Conservation (phyloP, 805 yeast species). For the Pichia kluyveri region DNA sequence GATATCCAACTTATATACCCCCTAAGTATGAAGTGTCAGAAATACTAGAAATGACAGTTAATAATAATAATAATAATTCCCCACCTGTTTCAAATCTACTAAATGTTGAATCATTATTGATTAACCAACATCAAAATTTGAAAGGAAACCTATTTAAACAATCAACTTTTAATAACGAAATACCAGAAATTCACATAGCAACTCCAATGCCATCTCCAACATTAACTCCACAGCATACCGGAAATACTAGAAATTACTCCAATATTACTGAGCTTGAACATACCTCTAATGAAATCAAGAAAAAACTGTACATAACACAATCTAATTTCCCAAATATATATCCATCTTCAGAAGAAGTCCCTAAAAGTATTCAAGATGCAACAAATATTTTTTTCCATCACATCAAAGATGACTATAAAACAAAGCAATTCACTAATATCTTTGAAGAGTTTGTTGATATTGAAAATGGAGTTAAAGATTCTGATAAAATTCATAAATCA, state of each 20-base stretch:
- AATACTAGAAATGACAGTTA: conserved; percentile 28
- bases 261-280: conserved; percentile 23
- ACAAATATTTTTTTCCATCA: conserved; percentile 54
- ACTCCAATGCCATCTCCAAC: conserved; percentile 89
- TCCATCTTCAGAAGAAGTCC: conserved; percentile 34
- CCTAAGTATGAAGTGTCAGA: conserved; percentile 40
- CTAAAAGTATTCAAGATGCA: conserved; percentile 75
- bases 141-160: conserved; percentile 9
- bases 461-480: conserved; percentile 41
- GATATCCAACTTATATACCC: conserved; percentile 65
- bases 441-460: conserved; percentile 61
- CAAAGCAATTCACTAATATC: conserved; percentile 63
- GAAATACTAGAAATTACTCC: conserved; percentile 18
- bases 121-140: conserved; percentile 25
- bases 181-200: conserved; percentile 54
- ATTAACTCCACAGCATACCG: conserved; percentile 36
- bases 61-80: conserved; percentile 1
- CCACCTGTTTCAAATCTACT: conserved; percentile 13
- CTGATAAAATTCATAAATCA: background rate
- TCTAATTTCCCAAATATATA: conserved; percentile 26
- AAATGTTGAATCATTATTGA: conserved; percentile 20
- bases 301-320: conserved; percentile 25
- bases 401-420: conserved; percentile 57
- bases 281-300: conserved; percentile 23
- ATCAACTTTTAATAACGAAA: conserved; percentile 7